These are phyloP conservation scores for Lactarius sp. DNA, from an alignment of 768 basidiomycete species.

Conservation along the genomic window DNA sequence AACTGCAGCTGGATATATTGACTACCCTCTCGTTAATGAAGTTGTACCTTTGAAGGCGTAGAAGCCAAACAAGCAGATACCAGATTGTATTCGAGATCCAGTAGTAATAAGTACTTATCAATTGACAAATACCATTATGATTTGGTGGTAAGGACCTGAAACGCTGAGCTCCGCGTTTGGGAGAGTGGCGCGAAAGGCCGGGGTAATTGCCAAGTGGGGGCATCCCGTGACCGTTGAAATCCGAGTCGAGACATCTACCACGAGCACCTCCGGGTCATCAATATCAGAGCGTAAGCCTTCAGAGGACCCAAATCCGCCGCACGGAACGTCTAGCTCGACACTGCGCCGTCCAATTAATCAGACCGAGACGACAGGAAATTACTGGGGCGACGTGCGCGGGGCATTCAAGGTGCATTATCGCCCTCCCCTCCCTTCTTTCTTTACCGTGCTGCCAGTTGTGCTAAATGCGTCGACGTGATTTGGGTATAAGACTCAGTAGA, in stretches of 20 bases:
- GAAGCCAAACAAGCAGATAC: background rate
- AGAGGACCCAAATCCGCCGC: conserved; percentile 21
- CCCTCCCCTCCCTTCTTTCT: background rate
- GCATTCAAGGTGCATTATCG: conserved; percentile 32
- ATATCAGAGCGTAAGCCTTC: conserved; percentile 2
- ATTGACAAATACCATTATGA: too few species aligned
- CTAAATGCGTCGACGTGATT: conserved; percentile 24
- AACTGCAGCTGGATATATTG: background rate
- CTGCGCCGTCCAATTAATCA: conserved; percentile 27
- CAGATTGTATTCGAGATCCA: background rate
- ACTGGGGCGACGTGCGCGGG: conserved; percentile 34
- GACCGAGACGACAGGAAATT: conserved; percentile 34
- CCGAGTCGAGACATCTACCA: background rate
- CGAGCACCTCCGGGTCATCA: conserved; percentile 12
- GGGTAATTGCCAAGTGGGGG: too few species aligned
- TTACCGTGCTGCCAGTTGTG: background rate
- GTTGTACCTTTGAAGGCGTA: background rate
- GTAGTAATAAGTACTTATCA: too few species aligned
- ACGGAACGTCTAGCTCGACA: background rate
- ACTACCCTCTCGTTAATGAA: background rate
- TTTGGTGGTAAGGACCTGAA: too few species aligned
- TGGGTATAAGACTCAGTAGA: conserved; percentile 34
- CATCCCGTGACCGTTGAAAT: too few species aligned
- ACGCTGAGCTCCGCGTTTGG: too few species aligned
- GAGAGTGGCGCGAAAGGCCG: too few species aligned